Conservation (phyloP, 2,329 filamentous ascomycete species). For the Apiospora kogelbergensis region DNA sequence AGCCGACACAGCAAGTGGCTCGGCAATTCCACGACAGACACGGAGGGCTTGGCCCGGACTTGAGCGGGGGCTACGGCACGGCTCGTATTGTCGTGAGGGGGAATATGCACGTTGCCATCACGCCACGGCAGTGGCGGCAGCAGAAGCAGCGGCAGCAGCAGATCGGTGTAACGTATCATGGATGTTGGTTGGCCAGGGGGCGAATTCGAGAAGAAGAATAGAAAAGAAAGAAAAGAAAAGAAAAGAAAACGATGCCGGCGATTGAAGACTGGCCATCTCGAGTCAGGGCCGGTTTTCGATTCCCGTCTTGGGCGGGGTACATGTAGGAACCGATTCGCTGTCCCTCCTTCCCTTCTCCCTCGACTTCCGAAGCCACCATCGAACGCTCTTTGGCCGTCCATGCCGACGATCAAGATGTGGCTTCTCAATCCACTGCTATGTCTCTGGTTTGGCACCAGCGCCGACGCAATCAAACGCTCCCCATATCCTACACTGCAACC, state of each 20-base stretch:
- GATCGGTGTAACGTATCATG: neutral
- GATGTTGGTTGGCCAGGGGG: neutral
- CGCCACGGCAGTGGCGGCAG: neutral
- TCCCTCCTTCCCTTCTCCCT: neutral
- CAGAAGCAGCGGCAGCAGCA: neutral
- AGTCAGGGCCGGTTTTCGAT: neutral
- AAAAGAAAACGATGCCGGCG: neutral
- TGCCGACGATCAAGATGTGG: neutral
- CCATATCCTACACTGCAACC: neutral
- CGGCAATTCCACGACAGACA: neutral
- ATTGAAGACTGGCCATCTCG: neutral
- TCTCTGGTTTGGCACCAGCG: neutral
- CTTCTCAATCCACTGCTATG: neutral
- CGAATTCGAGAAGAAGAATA: neutral
- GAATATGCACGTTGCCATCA: neutral
- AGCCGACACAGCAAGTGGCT: neutral
- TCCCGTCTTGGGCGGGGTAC: neutral
- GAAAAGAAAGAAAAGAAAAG: neutral
- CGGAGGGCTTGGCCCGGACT: neutral
- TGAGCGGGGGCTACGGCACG: neutral
- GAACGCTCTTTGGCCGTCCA: neutral
- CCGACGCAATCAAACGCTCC: neutral
- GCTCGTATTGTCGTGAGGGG: neutral
- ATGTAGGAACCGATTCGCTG: neutral
- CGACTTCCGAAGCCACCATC: neutral